Evolutionary conservation across 331 rosid species (phyloP).

Genomic region (Cydonia oblonga): DNA sequence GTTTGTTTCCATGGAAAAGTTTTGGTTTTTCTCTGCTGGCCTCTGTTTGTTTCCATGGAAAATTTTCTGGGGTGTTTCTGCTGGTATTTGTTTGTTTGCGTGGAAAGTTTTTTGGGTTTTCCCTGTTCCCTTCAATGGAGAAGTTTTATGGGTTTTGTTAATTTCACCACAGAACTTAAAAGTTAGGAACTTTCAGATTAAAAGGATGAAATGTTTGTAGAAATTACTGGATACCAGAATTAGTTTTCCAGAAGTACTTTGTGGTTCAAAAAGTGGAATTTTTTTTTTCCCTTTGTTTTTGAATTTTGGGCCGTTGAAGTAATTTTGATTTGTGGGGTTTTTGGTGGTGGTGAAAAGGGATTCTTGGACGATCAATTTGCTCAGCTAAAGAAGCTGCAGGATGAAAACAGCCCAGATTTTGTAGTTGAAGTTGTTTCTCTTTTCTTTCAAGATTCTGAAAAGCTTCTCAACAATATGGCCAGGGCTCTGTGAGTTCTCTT

Average conservation of each 20-base stretch:
- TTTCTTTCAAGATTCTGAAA: slow-evolving; percentile 69
- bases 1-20: background rate
- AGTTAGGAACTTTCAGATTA: background rate
- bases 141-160: background rate
- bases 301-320: background rate
- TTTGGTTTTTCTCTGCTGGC: background rate
- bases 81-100: background rate
- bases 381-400: slow-evolving; percentile 67
- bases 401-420: slow-evolving; percentile 59
- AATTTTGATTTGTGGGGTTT: background rate
- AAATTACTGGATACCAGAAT: background rate
- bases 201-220: background rate
- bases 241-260: background rate
- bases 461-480: slow-evolving; percentile 45
- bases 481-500: slow-evolving; percentile 40
- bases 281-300: background rate
- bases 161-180: background rate
- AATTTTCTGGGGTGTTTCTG: background rate
- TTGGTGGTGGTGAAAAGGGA: slow-evolving; percentile 34
- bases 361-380: slow-evolving; percentile 62
- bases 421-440: slow-evolving; percentile 62
- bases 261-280: no score
- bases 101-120: background rate
- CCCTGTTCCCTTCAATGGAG: no score
- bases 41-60: background rate